Evolutionary conservation across 345 rosid species (phyloP), one percentile per base, ranked within the genome.

Genomic region (Carallia brachiata): DNA sequence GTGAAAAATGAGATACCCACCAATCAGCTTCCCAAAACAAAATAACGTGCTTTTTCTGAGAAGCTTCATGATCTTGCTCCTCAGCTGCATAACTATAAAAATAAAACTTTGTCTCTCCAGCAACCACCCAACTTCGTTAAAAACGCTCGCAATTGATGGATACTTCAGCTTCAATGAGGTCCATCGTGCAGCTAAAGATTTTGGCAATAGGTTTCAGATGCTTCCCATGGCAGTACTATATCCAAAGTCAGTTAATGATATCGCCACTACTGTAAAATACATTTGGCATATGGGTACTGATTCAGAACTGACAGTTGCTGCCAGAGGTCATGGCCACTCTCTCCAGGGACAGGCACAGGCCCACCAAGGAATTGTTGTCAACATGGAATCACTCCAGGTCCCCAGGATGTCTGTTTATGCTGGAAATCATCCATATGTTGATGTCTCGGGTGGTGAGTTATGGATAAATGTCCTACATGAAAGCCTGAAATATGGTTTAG

Each of bases 271-370:
- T 1, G 78, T 94, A 62, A 85, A 78, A 75, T 95, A 88, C 81
- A 67, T 89, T 74, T 90, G 95, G 93, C 82, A 79, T 83, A 84
- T 91, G 96, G 97, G 98, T 47, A 79, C 87, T 72, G 70, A 76
- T 75, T 91, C 97, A 27, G 82, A 85, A 76, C 91, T 94, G 65
- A 90, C 88, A n/a, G 85, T 94, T 55, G 76, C 80, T 13, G 80
- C 77, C 1, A 77, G 80, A 68, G 80, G 80, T 27, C 80, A 64
- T 34, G 70, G 80, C 27, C 77, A 77, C 77, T 77, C 80, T 12
- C 66, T 77, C 57, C 73, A 63, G 36, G 80, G 80, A 50, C 80
- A 77, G 70, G 73, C 76, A 36, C 73, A 67, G 39, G 73, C 77
- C 36, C 66, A 63, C 23, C 65, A 28, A 23, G 80, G 80, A 52